Evolutionary conservation across 2,329 filamentous ascomycete genomes (phyloP).

Genomic region (Didymella sp.): DNA sequence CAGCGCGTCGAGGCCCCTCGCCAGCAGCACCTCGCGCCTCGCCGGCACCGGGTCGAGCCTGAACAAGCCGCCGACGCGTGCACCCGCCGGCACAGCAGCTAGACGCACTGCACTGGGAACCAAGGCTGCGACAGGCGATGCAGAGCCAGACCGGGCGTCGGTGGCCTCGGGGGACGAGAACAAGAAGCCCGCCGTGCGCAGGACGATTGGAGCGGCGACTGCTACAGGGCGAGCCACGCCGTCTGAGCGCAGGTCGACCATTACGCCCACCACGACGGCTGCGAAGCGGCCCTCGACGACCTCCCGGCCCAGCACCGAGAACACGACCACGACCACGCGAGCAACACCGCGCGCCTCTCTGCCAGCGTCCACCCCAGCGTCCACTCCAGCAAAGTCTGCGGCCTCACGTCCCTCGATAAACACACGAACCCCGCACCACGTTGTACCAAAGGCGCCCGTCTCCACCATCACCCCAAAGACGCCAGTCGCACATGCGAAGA

Average conservation of each 20-base stretch:
- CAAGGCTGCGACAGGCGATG: conserved; percentile 37
- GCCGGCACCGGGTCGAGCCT: conserved; percentile 39
- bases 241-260: conserved; percentile 23
- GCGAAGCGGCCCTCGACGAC: conserved; percentile 42
- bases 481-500: conserved; percentile 39
- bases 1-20: conserved; percentile 35
- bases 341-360: conserved; percentile 42
- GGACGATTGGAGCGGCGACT: conserved; percentile 30
- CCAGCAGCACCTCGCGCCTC: conserved; percentile 36
- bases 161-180: conserved; percentile 48
- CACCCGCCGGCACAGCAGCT: conserved; percentile 31
- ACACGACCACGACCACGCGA: conserved; percentile 32
- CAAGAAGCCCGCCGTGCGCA: conserved; percentile 40
- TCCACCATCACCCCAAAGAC: conserved; percentile 24
- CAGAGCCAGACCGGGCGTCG: conserved; percentile 44
- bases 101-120: conserved; percentile 33
- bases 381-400: conserved; percentile 27
- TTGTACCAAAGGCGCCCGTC: conserved; percentile 30
- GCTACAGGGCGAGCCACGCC: conserved; percentile 36
- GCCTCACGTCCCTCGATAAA: conserved; percentile 36
- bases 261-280: conserved; percentile 28
- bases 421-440: conserved; percentile 28
- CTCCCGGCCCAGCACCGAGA: conserved; percentile 34
- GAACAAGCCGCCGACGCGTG: conserved; percentile 49
- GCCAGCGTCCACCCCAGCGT: conserved; percentile 30